Conservation (phyloP, 2,329 filamentous ascomycete genomes). For the Botrytis tulipae region DNA sequence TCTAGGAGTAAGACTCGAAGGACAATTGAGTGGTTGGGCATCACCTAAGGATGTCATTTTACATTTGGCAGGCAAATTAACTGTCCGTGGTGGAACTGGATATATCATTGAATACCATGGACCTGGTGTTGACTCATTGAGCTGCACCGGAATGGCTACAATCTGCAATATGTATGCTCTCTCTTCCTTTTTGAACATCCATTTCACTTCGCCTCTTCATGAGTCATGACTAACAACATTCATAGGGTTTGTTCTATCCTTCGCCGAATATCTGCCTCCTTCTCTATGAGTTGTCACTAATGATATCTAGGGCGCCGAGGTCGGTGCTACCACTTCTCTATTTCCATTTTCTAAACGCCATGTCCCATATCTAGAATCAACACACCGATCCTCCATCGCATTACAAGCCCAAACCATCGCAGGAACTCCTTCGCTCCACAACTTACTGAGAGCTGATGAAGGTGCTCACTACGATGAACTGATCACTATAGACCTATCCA, state of each 20-base stretch:
- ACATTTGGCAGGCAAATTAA: slow-evolving; percentile 81
- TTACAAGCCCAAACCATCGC: slow-evolving; percentile 37
- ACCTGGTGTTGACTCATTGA: slow-evolving; percentile 82
- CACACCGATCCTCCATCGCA: slow-evolving; percentile 59
- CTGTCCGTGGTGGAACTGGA: slow-evolving; percentile 90
- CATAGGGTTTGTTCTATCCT: background rate
- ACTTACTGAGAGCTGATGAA: slow-evolving; percentile 72
- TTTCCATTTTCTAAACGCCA: slow-evolving; percentile 86
- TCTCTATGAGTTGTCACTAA: background rate
- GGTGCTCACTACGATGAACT: slow-evolving; percentile 86
- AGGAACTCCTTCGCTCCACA: slow-evolving; percentile 46
- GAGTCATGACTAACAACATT: background rate
- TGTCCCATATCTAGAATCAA: slow-evolving; percentile 81
- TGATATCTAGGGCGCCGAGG: slow-evolving; percentile 59
- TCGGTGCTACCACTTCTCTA: slow-evolving; percentile 78
- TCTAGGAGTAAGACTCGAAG: slow-evolving; percentile 79
- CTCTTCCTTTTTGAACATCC: background rate
- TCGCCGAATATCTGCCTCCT: background rate
- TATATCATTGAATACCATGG: slow-evolving; percentile 95
- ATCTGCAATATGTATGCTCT: slow-evolving; percentile 69
- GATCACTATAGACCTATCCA: slow-evolving; percentile 85
- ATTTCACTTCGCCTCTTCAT: background rate
- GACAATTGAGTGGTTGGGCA: slow-evolving; percentile 84
- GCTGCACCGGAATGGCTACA: slow-evolving; percentile 90
- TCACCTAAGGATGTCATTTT: slow-evolving; percentile 96